These are phyloP conservation scores for Lactarius hengduanensis DNA, from an alignment of 768 basidiomycete genomes.

Conservation along the genomic window DNA sequence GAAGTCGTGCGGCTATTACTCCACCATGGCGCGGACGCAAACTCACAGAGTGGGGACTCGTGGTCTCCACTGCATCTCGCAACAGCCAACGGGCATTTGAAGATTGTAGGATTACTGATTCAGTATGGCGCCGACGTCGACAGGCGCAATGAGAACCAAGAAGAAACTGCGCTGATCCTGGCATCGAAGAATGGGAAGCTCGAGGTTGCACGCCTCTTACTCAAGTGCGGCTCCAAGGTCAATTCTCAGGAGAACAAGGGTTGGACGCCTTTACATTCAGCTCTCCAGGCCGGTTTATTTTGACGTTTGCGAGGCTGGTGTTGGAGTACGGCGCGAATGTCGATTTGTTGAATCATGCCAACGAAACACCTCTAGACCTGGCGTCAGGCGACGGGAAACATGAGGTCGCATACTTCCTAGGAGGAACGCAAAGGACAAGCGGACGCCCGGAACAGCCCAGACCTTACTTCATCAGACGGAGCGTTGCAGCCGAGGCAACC, in stretches of 20 bases:
- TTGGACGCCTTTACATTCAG: no score
- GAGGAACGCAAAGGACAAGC: background rate
- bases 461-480: background rate
- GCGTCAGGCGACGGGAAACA: background rate
- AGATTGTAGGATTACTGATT: background rate
- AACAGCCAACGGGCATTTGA: background rate
- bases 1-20: background rate
- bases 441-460: background rate
- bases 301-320: no score
- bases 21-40: background rate
- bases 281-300: no score
- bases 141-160: background rate
- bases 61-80: background rate
- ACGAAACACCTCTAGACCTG: background rate
- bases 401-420: background rate
- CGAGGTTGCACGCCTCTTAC: no score
- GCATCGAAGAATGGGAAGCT: no score
- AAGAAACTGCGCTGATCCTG: background rate
- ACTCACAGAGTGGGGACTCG: background rate
- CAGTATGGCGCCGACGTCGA: background rate
- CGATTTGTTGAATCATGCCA: background rate
- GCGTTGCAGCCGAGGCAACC: no score
- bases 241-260: no score
- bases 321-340: background rate
- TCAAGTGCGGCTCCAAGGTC: no score